Evolutionary conservation across 768 basidiomycete genomes (phyloP), one percentile per base, ranked within the genome.

Genomic region (Kwoniella sp.): DNA sequence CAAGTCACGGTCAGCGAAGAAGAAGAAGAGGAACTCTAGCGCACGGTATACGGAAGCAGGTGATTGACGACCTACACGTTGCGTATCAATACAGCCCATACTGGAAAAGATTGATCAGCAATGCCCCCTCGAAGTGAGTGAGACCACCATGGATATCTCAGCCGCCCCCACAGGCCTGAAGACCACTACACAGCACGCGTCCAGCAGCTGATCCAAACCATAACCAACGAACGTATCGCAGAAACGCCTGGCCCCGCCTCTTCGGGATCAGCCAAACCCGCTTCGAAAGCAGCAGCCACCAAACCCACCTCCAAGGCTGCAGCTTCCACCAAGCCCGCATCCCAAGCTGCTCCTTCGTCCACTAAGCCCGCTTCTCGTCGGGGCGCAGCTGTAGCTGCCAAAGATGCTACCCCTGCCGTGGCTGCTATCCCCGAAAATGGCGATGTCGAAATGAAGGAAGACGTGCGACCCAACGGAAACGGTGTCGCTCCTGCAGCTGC

Each of bases 111-210:
- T 25, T 12, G 9, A 2, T 11, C 60, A 47, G 41, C 5, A 22
- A 63, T 63, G 62, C 62, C 62, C 34, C 62, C 62, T 37, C n/a
- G 23, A 51, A 63, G 62, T 63, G 55, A 63, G 62, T 63, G 22
- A 2, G 17, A 30, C 11, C 28, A 23, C 26, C 29, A n/a, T n/a
- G n/a, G n/a, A n/a, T n/a, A n/a, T n/a, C n/a, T n/a, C n/a, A n/a
- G n/a, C n/a, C n/a, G n/a, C n/a, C n/a, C n/a, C n/a, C n/a, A n/a
- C n/a, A n/a, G n/a, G n/a, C n/a, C n/a, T n/a, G n/a, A n/a, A n/a
- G n/a, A n/a, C n/a, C n/a, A n/a, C n/a, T n/a, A n/a, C n/a, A n/a
- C n/a, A n/a, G n/a, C n/a, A n/a, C n/a, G n/a, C n/a, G n/a, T n/a
- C n/a, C n/a, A n/a, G n/a, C n/a, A n/a, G 38, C 34, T 45, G 50